Base-by-base conservation (phyloP, 768 basidiomycete genomes). In the Suillus discolor region DNA sequence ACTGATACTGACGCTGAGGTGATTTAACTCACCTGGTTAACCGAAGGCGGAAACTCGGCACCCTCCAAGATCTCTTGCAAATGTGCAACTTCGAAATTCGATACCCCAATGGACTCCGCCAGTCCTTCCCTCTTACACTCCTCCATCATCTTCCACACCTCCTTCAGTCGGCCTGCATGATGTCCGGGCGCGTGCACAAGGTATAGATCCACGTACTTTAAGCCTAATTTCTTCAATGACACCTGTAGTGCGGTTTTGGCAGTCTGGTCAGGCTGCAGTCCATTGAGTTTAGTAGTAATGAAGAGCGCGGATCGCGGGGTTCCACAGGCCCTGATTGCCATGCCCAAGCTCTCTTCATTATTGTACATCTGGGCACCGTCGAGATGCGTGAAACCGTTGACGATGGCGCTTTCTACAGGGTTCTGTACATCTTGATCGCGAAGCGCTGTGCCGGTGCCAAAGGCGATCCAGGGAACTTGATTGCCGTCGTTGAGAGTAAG, bases 41-140 rank as follows among this genome's bases (percentile, higher is more conserved):
- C 89, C 1, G 85, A 88, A 4, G 91, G 91, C 44, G 81, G 85
- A 69, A 88, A 75, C 42, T 76, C 79, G 1, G 87, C 87, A 0
- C 75, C 72, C 69, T 83, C 84, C 62, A 87, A 62, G 4, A 92
- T 67, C 4, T 74, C 74, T 70, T 89, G 78, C 20, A 93, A 79
- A 57, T 87, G 75, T 1, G 79, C 73, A 39, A 89, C 67, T 5
- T 71, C 72, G 73, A 89, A 91, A 75, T 92, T 92, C 77, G 87
- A 88, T 63, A 93, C 89, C 20, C 90, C 90, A 62, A 90, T 89
- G 72, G 31, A 66, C 65, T 53, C 82, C 2, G 80, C 69, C 2
- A 80, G 69, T 0, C 81, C 79, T 12, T 78, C 78, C 42, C 83
- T 77, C 70, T 83, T 81, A 34, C 88, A 75, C 39, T 79, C 77